Base-by-base conservation (phyloP, 1,139 yeast genomes). In the Candida sp. region DNA sequence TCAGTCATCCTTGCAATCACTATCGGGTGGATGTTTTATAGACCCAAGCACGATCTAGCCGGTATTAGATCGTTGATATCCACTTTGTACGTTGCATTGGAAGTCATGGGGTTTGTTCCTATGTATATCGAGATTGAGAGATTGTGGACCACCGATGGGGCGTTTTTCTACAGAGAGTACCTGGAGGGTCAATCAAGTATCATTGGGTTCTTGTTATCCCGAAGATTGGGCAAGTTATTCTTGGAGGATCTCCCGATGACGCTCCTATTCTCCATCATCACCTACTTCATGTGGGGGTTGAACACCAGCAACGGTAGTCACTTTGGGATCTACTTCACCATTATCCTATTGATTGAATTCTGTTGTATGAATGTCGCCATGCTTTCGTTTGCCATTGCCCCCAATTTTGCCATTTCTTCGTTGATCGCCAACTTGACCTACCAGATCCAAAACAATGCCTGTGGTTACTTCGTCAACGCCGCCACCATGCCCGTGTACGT, bases 211-310 rank as follows among this genome's bases (percentile, higher is more conserved):
- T 65, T 90, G 2, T 52, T 87, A 2, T 83, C 94, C 0, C 73
- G 96, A 58, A 75, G 93, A 56, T 58, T 90, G 7, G 84, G 90
- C 1, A 86, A 88, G 57, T 67, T 89, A 25, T 47, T 87, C 1
- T 67, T 88, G 1, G 97, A 90, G 64, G 97, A 90, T 65, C 55
- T 90, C 8, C 81, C 88, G 37, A 78, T 87, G 47, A 80, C 90
- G 0, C 58, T 88, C 7, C 63, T 83, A 0, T 89, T 81, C 66
- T 77, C 91, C 0, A 56, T 75, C 0, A 81, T 88, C 27, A 81
- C 90, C 0, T 90, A 86, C 61, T 90, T 86, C 67, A 87, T 90
- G 96, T 83, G 84, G 74, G 97, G 96, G 0, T 71, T 90, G 30
- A 55, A 54, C 3, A 54, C 53, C 3, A 62, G 57, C 8, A 63